Evolutionary conservation across 2,329 filamentous ascomycete genomes (phyloP).

Genomic region (Sphaerulina musiva): DNA sequence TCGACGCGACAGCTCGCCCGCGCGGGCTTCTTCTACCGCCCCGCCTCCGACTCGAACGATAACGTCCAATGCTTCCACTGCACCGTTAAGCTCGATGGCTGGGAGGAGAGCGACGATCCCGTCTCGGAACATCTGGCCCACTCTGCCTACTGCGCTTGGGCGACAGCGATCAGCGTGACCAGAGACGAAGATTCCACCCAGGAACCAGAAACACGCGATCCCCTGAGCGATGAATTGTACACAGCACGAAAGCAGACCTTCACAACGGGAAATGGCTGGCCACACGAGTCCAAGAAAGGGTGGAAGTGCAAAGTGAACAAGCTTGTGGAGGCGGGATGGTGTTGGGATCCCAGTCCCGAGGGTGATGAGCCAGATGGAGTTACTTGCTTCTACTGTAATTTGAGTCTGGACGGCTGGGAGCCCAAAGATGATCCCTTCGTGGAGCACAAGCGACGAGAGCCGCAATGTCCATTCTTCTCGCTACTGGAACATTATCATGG

Average conservation of each 20-base stretch:
- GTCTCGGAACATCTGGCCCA: slow-evolving; percentile 79
- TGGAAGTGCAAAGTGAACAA: slow-evolving; percentile 88
- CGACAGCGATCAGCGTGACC: slow-evolving; percentile 55
- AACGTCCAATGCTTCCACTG: slow-evolving; percentile 90
- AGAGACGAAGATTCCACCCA: slow-evolving; percentile 53
- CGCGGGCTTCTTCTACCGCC: slow-evolving; percentile 86
- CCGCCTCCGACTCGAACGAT: slow-evolving; percentile 67
- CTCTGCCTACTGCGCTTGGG: slow-evolving; percentile 79
- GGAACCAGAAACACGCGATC: slow-evolving; percentile 62
- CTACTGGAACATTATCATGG: slow-evolving; percentile 48
- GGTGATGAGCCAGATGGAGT: slow-evolving; percentile 77
- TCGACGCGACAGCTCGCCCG: slow-evolving; percentile 61
- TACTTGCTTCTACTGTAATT: slow-evolving; percentile 81
- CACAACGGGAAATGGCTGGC: slow-evolving; percentile 62
- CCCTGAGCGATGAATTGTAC: slow-evolving; percentile 62
- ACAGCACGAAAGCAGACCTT: slow-evolving; percentile 80
- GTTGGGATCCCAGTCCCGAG: slow-evolving; percentile 69
- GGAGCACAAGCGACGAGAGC: slow-evolving; percentile 74
- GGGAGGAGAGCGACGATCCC: slow-evolving; percentile 82
- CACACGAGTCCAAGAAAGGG: slow-evolving; percentile 77
- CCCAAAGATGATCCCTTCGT: slow-evolving; percentile 84
- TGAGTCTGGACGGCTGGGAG: slow-evolving; percentile 93
- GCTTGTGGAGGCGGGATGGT: slow-evolving; percentile 90
- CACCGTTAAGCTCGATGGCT: slow-evolving; percentile 75
- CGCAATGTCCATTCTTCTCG: slow-evolving; percentile 75